Conservation (phyloP, 2,329 filamentous ascomycete species). For the Botrytis galanthina region DNA sequence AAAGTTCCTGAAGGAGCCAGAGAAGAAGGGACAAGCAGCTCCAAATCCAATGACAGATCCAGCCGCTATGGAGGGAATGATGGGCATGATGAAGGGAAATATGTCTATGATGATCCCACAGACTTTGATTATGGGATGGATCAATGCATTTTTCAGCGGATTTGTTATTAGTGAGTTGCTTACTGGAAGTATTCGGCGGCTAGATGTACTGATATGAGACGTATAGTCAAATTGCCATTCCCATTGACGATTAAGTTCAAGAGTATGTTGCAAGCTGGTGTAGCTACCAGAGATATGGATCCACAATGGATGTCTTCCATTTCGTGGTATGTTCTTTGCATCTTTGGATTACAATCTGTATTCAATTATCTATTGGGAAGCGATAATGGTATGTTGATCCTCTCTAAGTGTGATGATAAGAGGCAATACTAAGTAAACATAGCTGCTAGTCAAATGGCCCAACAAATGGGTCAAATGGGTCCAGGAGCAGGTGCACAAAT, state of each 20-base stretch:
- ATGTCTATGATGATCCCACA: slow-evolving; percentile 99
- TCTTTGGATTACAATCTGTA: slow-evolving; percentile 94
- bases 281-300: slow-evolving; percentile 93
- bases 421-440: slow-evolving; percentile 21
- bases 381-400: slow-evolving; percentile 75
- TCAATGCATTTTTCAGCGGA: slow-evolving; percentile 97
- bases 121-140: slow-evolving; percentile 99
- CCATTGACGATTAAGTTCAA: slow-evolving; percentile 99
- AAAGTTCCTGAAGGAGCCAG: slow-evolving; percentile 84
- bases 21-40: slow-evolving; percentile 79
- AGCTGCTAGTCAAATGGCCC: slow-evolving; percentile 90
- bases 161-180: slow-evolving; percentile 88
- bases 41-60: slow-evolving; percentile 95
- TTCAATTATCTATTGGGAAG: slow-evolving; percentile 96
- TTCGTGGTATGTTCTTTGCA: slow-evolving; percentile 97
- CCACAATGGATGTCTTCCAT: slow-evolving; percentile 98
- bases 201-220: slow-evolving; percentile 23
- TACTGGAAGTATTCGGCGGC: too few relatives aligned
- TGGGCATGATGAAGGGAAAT: slow-evolving; percentile 99
- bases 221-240: slow-evolving; percentile 87
- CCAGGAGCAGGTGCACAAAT: slow-evolving; percentile 63
- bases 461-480: slow-evolving; percentile 76
- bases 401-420: not conserved
- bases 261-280: slow-evolving; percentile 96
- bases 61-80: slow-evolving; percentile 98